Evolutionary conservation across 2,329 filamentous ascomycete genomes (phyloP), one percentile per base, ranked within the genome.

Genomic region (Epichloe aotearoae): DNA sequence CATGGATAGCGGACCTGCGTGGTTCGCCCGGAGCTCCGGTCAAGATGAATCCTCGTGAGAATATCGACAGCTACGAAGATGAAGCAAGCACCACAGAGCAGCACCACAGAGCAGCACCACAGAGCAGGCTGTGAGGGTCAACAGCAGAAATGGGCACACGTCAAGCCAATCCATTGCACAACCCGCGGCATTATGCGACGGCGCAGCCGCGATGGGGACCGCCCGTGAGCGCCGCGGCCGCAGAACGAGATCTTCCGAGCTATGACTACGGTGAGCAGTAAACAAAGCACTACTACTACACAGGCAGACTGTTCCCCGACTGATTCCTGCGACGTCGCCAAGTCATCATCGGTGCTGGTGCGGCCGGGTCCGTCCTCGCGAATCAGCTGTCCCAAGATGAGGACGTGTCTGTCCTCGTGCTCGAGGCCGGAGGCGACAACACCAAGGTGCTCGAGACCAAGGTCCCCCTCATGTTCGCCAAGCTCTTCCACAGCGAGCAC

Each of bases 281-380:
- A 4, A 8, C 1, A 30, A 8, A 19, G 4, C 8, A n/a, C 42
- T 3, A 30, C 26, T 19, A 3, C 19, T 5, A 11, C 26, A n/a
- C 4, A 19, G 15, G 12, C n/a, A 8, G 23, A 8, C 23, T 26
- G 23, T 3, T 3, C 3, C 30, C 30, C 10, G 26, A 19, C 42
- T 45, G 42, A 45, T 5, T 34, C 30, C 30, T 3, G 10, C 10
- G 10, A 17, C 30, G 20, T 43, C 23, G 20, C 14, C 36, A 37
- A 58, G 55, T 63, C 19, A 55, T 63, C 42, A 57, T 62, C 4
- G 61, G 62, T 17, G 61, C 58, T 26, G 62, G 62, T 3, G 56
- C 57, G 1, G 60, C 62, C 0, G 62, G 62, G 30, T 54, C 60
- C n/a, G 61, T 64, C 12, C 56, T 65, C 36, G 62, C 61, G 14